These are phyloP conservation scores for Takakia lepidozioides DNA, from an alignment of 225 moss, liverwort and hornwort species.

Conservation along the genomic window DNA sequence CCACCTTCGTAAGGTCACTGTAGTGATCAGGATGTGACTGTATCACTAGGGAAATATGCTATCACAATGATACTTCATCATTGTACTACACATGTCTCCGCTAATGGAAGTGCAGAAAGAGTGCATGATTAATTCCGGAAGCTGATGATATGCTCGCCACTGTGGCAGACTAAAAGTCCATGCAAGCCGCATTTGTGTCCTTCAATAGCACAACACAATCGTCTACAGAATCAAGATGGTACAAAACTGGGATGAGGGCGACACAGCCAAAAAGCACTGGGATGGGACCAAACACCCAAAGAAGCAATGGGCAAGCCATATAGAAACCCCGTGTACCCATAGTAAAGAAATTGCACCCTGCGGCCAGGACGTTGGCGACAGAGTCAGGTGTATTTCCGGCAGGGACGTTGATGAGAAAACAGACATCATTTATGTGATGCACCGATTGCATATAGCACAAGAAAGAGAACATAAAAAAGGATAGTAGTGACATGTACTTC, in stretches of 20 bases:
- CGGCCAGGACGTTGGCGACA: conserved; percentile 33
- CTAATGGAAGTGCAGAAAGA: too few species aligned
- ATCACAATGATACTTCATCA: too few species aligned
- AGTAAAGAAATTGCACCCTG: conserved; percentile 39
- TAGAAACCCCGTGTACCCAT: conserved; percentile 38
- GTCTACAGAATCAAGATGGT: conserved; percentile 29
- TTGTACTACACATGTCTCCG: too few species aligned
- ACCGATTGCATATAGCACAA: conserved; percentile 11
- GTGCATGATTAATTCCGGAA: too few species aligned
- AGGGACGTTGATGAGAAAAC: conserved; percentile 9
- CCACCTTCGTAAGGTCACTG: too few species aligned
- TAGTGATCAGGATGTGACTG: too few species aligned
- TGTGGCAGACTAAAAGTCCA: too few species aligned
- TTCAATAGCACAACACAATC: too few species aligned
- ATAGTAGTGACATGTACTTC: conserved; percentile 5
- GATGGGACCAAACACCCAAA: conserved; percentile 58
- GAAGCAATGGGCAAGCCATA: conserved; percentile 31
- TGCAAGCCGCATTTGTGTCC: too few species aligned
- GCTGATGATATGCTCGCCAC: too few species aligned
- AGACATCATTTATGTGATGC: conserved; percentile 2
- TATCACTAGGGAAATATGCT: too few species aligned
- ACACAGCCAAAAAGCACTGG: conserved; percentile 27
- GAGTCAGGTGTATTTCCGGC: too few species aligned
- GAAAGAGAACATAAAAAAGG: conserved; percentile 8
- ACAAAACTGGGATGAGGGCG: conserved; percentile 25